A percentile compares a stretch with the other conserved stretches of the same genome.
Conservation (phyloP, 176 grass and related monocot genomes). For the Tillandsia leiboldiana region DNA sequence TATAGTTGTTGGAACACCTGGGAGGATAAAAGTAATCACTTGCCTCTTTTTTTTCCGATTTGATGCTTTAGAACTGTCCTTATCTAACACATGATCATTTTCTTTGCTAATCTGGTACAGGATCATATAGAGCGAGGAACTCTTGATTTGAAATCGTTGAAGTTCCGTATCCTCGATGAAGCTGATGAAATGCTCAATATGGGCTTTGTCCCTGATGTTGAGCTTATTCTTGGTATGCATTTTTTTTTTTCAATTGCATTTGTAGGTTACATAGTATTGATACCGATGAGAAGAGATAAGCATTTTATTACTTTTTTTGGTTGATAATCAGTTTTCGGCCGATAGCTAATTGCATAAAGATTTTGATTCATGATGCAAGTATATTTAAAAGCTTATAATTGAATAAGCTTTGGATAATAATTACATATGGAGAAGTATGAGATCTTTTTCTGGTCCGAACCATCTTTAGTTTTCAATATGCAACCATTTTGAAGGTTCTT, state of each 20-base stretch:
- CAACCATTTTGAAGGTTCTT: too few species aligned
- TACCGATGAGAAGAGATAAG: too few species aligned
- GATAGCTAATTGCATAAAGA: too few species aligned
- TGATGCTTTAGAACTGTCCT: neutral
- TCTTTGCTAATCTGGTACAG: conserved; percentile 21
- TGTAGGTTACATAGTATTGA: neutral
- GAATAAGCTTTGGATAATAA: too few species aligned
- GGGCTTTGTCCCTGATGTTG: conserved; percentile 94
- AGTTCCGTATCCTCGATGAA: conserved; percentile 96
- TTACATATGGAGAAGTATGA: too few species aligned
- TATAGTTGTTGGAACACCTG: conserved; percentile 92
- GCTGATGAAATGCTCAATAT: conserved; percentile 99
- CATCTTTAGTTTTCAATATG: too few species aligned
- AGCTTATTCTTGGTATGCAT: conserved; percentile 87
- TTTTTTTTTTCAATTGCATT: neutral
- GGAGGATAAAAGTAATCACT: conserved; percentile 61
- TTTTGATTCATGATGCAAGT: too few species aligned
- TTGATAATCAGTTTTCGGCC: too few species aligned
- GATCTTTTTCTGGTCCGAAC: too few species aligned
- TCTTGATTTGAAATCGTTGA: conserved; percentile 62
- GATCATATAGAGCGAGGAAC: conserved; percentile 64
- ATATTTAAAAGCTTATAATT: too few species aligned
- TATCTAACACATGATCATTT: conserved; percentile 6
- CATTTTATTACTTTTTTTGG: too few species aligned
- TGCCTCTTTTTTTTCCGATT: neutral